Conservation (phyloP, 306 rosid genomes). For the Castanea sativa region DNA sequence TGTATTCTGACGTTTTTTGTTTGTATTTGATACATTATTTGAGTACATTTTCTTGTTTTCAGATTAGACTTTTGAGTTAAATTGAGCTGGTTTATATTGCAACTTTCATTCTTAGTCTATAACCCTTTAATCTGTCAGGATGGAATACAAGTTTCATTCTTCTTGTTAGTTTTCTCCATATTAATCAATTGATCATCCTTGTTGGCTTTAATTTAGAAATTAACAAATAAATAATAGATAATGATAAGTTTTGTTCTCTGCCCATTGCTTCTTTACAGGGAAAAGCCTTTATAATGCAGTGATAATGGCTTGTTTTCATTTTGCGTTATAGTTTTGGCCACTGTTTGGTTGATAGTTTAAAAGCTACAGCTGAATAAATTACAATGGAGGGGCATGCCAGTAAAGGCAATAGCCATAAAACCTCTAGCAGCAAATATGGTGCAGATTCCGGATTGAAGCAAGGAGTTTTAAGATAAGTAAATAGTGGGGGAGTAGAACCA, state of each 20-base stretch:
- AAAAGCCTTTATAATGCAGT: background rate
- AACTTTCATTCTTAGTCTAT: too few relatives aligned
- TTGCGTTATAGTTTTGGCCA: background rate
- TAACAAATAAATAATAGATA: too few relatives aligned
- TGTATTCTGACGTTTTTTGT: background rate
- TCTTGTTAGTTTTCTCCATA: too few relatives aligned
- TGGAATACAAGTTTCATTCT: background rate
- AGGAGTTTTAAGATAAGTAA: too few relatives aligned
- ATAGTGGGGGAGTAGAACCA: too few relatives aligned
- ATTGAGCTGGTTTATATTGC: background rate
- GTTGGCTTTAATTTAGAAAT: too few relatives aligned
- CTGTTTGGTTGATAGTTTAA: background rate
- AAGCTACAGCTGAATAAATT: background rate
- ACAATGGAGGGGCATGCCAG: background rate
- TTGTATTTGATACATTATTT: background rate
- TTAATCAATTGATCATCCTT: too few relatives aligned
- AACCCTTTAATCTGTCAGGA: background rate
- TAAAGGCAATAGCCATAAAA: too few relatives aligned
- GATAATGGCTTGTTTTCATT: background rate
- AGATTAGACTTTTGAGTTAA: background rate
- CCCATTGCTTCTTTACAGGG: too few relatives aligned
- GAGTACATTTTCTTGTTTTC: background rate
- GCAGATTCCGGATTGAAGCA: too few relatives aligned
- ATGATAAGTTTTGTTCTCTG: too few relatives aligned
- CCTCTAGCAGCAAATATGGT: too few relatives aligned